phyloP scores from a whole-genome alignment of 2,329 filamentous ascomycete genomes.

The Leptographium flavum region DNA sequence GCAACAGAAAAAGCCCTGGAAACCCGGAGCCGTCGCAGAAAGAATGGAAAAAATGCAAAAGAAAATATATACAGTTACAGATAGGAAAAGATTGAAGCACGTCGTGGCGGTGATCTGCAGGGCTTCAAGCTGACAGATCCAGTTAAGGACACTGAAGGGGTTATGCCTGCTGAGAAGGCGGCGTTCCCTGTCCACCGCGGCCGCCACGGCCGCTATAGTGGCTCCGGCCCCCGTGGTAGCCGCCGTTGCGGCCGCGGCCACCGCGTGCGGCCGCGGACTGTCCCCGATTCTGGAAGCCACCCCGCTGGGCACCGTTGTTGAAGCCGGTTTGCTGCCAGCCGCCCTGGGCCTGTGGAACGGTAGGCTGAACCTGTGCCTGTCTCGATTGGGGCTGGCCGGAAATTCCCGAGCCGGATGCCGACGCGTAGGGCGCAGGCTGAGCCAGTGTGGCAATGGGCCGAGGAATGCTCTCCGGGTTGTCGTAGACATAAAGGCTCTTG shows the following conservation, averaged over 20 bases:
- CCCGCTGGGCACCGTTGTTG: not conserved
- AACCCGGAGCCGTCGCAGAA: not conserved
- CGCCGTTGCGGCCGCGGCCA: constrained; percentile 4
- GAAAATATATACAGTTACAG: not conserved
- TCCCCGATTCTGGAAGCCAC: constrained; percentile 1
- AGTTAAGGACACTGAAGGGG: not conserved
- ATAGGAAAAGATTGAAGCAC: not conserved
- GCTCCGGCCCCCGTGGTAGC: constrained; percentile 2
- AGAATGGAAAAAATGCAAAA: not conserved
- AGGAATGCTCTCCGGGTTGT: constrained; percentile 88
- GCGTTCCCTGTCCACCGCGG: not conserved
- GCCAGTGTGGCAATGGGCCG: constrained; percentile 50
- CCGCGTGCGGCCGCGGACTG: constrained; percentile 4
- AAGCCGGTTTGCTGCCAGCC: constrained; percentile 9
- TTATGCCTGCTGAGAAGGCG: constrained; percentile 2
- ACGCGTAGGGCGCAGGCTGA: constrained; percentile 1
- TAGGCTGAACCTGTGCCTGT: not conserved
- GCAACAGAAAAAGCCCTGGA: no score
- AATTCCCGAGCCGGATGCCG: not conserved
- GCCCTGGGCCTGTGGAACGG: constrained; percentile 9
- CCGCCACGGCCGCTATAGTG: constrained; percentile 1
- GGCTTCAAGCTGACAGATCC: not conserved
- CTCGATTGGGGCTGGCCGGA: not conserved
- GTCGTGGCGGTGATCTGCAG: not conserved
- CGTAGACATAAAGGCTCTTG: constrained; percentile 97